Base-by-base conservation (phyloP, 2,329 filamentous ascomycete species). In the Fusarium sp. region DNA sequence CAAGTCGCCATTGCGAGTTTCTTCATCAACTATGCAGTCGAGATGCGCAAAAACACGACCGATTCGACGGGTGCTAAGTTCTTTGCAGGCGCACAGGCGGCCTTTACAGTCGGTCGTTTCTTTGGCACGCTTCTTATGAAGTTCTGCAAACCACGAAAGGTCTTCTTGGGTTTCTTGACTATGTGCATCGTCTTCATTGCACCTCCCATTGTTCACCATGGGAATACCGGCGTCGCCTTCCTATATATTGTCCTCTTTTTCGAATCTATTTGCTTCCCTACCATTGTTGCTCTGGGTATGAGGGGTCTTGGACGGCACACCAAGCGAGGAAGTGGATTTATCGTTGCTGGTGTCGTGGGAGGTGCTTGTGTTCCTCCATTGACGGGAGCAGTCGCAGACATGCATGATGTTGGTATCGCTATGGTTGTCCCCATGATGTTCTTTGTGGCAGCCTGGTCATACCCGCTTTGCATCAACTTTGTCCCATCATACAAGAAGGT, bases 261-360 rank as follows among this genome's bases (percentile, higher is more conserved):
- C 79, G 92, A 93, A 79, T 91, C 88, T 6, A 91, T 93, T 75
- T 92, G 90, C 78, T 95, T 95, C 83, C 92, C 92, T 0, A 94
- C 92, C 18, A 94, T 95, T 74, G 89, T 95, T 31, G 91, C 92
- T 6, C 84, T 95, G 4, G 91, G 91, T 10, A 93, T 94, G 83
- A 87, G 91, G 22, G 92, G 91, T 3, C 84, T 94, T 2, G 92
- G 93, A 7, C 87, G 89, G 18, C 90, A 95, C 80, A 92, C 90
- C 36, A 94, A 95, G 83, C 87, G 91, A 63, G 92, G 92, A 2
- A 90, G 89, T 4, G 91, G 91, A 6, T 91, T 88, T 77, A 89
- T 81, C 60, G 86, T 94, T 3, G 90, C 84, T 6, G 91, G 90
- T 69, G 91, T 95, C 1, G 84, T 87, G 17, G 92, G 92, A 15